Evolutionary conservation across 805 yeast genomes (phyloP), one percentile per base, ranked within the genome.

Genomic region (Ogataea dorogensis): DNA sequence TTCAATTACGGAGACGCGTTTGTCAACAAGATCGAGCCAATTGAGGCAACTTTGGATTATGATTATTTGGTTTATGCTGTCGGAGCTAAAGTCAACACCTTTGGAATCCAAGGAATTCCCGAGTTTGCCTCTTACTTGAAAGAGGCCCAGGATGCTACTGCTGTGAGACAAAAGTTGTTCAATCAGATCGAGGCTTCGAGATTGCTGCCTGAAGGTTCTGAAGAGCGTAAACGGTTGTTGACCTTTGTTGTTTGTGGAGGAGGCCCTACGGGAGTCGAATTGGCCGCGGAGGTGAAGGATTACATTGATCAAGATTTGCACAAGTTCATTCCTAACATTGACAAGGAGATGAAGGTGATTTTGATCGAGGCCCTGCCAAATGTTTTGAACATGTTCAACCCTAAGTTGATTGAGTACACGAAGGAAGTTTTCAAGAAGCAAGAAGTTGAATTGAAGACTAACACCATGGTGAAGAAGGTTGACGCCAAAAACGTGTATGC

Each of bases 241-340:
- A 82, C 83, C 44, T 79, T 87, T 51, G 91, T 89, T 44, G 94
- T 89, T 45, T 94, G 91, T 46, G 97, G 97, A 52, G 97, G 96
- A 63, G 97, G 97, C 41, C 96, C 97, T 57, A 88, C 97, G 33
- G 97, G 97, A 66, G 96, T 89, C 41, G 96, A 88, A 66, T 82
- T 86, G 50, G 96, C 96, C 50, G 97, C 95, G 54, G 96, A 89
- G 65, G 68, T 89, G 51, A 93, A 85, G 68, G 97, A 88, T 64
- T 89, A 86, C 67, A 82, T 87, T 45, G 93, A 86, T 64, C 94
- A 88, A 64, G 97, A 88, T 64, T 71, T 88, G 66, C 67, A 69
- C 55, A 84, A 80, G 67, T 86, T 93, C 88, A 81, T 85, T 67
- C 96, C 96, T 28, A 81, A 74, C 54, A 76, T 88, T 47, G 79